Evolutionary conservation across 768 basidiomycete genomes (phyloP).

Genomic region (Fomitopsis serialis): DNA sequence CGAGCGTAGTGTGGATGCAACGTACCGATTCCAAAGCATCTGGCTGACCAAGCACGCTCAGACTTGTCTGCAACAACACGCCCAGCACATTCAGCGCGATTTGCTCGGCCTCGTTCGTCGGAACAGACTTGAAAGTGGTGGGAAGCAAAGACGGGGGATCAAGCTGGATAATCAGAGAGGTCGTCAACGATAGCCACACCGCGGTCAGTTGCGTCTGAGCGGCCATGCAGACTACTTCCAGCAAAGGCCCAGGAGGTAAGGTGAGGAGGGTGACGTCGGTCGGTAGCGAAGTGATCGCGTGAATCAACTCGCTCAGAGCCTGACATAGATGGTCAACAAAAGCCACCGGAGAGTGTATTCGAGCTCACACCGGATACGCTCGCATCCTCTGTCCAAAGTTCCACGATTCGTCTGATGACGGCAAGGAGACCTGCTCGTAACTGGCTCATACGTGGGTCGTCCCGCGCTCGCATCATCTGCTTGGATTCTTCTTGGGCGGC

Average conservation of each 20-base stretch:
- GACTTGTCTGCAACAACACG: constrained; percentile 51
- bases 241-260: constrained; percentile 72
- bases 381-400: constrained; percentile 77
- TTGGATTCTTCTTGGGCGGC: constrained; percentile 46
- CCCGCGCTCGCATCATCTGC: constrained; percentile 52
- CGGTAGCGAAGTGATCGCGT: constrained; percentile 79
- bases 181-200: constrained; percentile 80
- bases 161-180: constrained; percentile 76
- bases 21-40: constrained; percentile 70
- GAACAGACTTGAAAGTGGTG: constrained; percentile 43
- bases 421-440: constrained; percentile 64
- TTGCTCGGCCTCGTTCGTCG: constrained; percentile 47
- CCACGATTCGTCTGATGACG: constrained; percentile 54
- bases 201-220: constrained; percentile 68
- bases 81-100: constrained; percentile 54
- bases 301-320: constrained; percentile 80
- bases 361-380: constrained; percentile 68
- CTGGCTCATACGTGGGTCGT: constrained; percentile 55
- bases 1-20: background rate
- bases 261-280: constrained; percentile 75
- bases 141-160: constrained; percentile 59
- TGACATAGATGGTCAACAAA: constrained; percentile 21
- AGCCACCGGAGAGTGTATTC: background rate
- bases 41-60: constrained; percentile 46
- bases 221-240: constrained; percentile 74